Base-by-base conservation (phyloP, 2,329 filamentous ascomycete species). In the Canariomyces notabilis region DNA sequence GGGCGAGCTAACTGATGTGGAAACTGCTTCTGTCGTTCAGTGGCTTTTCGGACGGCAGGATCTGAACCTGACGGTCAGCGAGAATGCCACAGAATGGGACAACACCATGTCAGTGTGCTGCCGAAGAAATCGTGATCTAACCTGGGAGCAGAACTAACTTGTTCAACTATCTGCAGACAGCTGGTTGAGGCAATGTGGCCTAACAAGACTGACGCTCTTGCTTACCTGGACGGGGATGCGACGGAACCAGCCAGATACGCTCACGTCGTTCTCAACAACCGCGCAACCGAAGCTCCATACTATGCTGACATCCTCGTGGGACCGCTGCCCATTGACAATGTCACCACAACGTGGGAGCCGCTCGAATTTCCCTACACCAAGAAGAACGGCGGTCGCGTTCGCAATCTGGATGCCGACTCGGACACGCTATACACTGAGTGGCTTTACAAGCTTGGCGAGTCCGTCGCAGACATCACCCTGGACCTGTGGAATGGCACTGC, bases 191-290 rank as follows among this genome's bases (percentile, higher is more conserved):
- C 45, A 38, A 50, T 31, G 63, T 59, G 8, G 41, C 64, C 73
- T 0, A 76, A 76, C 59, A 77, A 77, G 60, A 72, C 71, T 0
- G 72, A 73, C 46, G 69, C 65, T 0, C 44, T 74, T 37, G 48
- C 64, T 2, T 76, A 73, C 45, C 56, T 76, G 2, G 70, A 75
- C 23, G 63, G 61, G 2, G 50, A 55, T 6, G 65, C 57, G 0
- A 45, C 64, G 3, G 53, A 58, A 1, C 72, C 72, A 1, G 44
- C 56, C 2, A 62, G 68, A 15, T 74, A 69, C 56, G 73, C 72
- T 3, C 70, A 70, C 40, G 69, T 69, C 1, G 54, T 68, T 2
- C 54, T 75, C n/a, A 61, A 67, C 46, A 61, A 68, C 55, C 61
- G 65, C 6, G 60, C 70, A 2, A 62, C 65, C 6, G 62, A 64